phyloP scores from a whole-genome alignment of 2,329 filamentous ascomycete genomes.

The Stachybotrys echinatus region DNA sequence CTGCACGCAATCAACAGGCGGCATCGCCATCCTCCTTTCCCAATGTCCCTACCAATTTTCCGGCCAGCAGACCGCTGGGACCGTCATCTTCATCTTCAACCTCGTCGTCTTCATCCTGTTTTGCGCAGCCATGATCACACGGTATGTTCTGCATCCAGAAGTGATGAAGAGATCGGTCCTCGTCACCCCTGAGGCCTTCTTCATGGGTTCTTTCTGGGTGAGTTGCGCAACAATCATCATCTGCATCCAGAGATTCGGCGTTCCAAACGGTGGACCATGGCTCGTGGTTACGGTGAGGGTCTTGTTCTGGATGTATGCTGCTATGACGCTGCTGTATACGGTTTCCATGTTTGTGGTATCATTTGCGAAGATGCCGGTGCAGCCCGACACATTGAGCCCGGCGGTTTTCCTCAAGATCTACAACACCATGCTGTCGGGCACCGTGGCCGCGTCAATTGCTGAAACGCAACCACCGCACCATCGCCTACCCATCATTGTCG shows the following conservation, averaged over 20 bases:
- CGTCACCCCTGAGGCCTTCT: conserved; percentile 54
- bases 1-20: conserved; percentile 26
- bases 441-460: conserved; percentile 15
- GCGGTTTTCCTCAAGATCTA: conserved; percentile 24
- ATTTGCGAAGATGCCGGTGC: conserved; percentile 19
- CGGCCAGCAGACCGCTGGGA: conserved; percentile 41
- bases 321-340: conserved; percentile 15
- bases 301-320: conserved; percentile 49
- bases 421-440: conserved; percentile 20
- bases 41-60: conserved; percentile 36
- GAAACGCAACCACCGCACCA: conserved; percentile 16
- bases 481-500: conserved; percentile 17
- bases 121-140: conserved; percentile 45
- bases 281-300: conserved; percentile 37
- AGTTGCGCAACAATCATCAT: conserved; percentile 60
- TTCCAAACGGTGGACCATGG: conserved; percentile 42
- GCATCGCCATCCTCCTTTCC: conserved; percentile 20
- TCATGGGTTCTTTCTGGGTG: conserved; percentile 57
- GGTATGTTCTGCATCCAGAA: conserved; percentile 53
- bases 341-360: conserved; percentile 20
- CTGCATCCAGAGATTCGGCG: conserved; percentile 59
- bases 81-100: conserved; percentile 43
- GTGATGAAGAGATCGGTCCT: conserved; percentile 42
- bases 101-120: conserved; percentile 44
- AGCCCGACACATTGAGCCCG: conserved; percentile 20